Base-by-base conservation (phyloP, 2,329 filamentous ascomycete species). In the Tolypocladium nubicola region DNA sequence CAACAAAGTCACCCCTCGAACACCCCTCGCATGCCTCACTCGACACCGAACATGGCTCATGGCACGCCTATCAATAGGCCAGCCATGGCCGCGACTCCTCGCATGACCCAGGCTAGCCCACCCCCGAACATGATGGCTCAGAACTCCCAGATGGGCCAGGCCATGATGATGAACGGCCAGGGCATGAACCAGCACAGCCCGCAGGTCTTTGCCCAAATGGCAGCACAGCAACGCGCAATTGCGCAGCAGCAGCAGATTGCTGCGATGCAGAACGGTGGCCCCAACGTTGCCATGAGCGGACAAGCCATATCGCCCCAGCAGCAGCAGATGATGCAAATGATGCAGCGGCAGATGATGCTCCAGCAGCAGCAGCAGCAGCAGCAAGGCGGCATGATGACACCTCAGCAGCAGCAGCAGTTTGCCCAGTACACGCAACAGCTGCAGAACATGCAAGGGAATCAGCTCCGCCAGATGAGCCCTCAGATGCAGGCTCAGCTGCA, bases 1-100 rank as follows among this genome's bases (percentile, higher is more conserved):
- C 84, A 87, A 64, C 84, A 87, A 65, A 87, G 84, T 62, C 84
- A 87, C 68, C 76, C 77, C 2, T 78, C 81, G 3, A 79, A 79
- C n/a, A 87, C 84, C 11, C 85, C 84, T 33, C 78, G 82, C 14
- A 81, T 86, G 71, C 80, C 79, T 7, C 78, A 77, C 61, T 76
- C 80, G 16, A 87, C 84, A 1, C 84, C 84, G 2, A 83, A 81
- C 59, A 80, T 86, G 68, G 64, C 73, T 14, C 81, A 85, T 58
- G 78, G 77, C 35, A 87, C 84, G 0, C 84, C 84, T 0, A 79
- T 84, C 23, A 77, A 73, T 54, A 71, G 81, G 58, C 70, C 76
- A 66, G 69, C 79, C 65, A 77, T 80, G 64, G 70, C 74, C 13
- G 75, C 79, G 16, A 86, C 83, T 13, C 84, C 84, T 52, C 79